phyloP scores from a whole-genome alignment of 2,329 filamentous ascomycete species.

The Blastomyces emzantsi region DNA sequence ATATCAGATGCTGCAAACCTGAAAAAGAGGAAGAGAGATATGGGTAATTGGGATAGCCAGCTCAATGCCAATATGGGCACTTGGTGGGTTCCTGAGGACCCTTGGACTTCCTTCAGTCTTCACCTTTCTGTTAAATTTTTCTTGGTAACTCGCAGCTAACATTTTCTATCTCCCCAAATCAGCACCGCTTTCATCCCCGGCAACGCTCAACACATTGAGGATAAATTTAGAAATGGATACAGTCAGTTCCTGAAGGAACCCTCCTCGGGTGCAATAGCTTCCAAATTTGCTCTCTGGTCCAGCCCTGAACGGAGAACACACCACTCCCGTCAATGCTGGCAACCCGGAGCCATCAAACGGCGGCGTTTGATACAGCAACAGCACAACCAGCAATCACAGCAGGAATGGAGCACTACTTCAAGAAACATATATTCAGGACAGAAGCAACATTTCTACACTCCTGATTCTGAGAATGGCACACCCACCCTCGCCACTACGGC shows the following conservation, averaged over 20 bases:
- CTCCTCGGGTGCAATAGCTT: background rate
- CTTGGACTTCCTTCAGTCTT: background rate
- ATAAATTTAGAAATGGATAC: slow-evolving; percentile 16
- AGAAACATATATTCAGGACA: background rate
- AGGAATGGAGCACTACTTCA: background rate
- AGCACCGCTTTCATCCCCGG: slow-evolving; percentile 13
- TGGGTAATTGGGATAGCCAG: slow-evolving; percentile 13
- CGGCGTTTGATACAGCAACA: slow-evolving; percentile 14
- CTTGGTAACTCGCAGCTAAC: slow-evolving; percentile 17
- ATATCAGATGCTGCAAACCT: slow-evolving; percentile 13
- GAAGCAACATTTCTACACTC: slow-evolving; percentile 4
- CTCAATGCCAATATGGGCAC: slow-evolving; percentile 12
- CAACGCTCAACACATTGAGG: slow-evolving; percentile 15
- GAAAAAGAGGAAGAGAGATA: slow-evolving; percentile 24
- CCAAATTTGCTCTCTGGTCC: background rate
- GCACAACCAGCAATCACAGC: slow-evolving; percentile 13
- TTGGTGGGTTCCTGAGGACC: slow-evolving; percentile 14
- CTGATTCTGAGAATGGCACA: background rate
- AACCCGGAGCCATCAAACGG: slow-evolving; percentile 7
- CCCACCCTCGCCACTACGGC: background rate
- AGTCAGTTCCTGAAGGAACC: slow-evolving; percentile 14
- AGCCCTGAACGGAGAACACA: slow-evolving; percentile 2
- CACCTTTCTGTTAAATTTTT: background rate
- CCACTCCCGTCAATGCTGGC: background rate
- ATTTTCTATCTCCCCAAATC: slow-evolving; percentile 5